Percentiles rank a stretch among this genome's conserved stretches.
Evolutionary conservation across 1,139 yeast species (phyloP).

Genomic region (Geotrichum klebahnii): DNA sequence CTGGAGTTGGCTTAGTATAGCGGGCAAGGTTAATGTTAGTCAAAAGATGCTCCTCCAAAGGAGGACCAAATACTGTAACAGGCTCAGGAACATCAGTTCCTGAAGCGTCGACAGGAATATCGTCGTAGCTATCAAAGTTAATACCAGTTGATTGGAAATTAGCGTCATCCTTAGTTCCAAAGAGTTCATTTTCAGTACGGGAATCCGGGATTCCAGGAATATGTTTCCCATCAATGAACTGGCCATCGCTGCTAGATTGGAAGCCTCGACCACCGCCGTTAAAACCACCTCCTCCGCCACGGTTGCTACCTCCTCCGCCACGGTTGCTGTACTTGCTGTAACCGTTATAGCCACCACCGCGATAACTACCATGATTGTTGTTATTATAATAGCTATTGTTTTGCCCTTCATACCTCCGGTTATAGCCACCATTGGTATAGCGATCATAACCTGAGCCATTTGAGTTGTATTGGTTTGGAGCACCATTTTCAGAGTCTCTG

Average conservation of each 20-base stretch:
- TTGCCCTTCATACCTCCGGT: not conserved
- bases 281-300: conserved; percentile 28
- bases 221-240: conserved; percentile 83
- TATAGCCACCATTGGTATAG: not conserved
- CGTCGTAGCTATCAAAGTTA: conserved; percentile 96
- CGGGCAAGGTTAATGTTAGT: conserved; percentile 84
- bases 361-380: conserved; percentile 27
- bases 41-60: conserved; percentile 80
- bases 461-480: conserved; percentile 6
- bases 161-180: conserved; percentile 82
- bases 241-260: conserved; percentile 36
- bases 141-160: conserved; percentile 90
- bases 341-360: conserved; percentile 36
- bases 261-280: conserved; percentile 39
- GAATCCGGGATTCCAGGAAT: conserved; percentile 74
- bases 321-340: conserved; percentile 33
- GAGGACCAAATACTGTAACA: conserved; percentile 82
- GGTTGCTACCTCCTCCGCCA: not conserved
- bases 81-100: conserved; percentile 96
- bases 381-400: conserved; percentile 2
- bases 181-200: conserved; percentile 70
- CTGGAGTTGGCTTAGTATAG: conserved; percentile 96
- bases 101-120: conserved; percentile 95
- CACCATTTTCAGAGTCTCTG: conserved; percentile 12
- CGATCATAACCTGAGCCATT: conserved; percentile 5